Base-by-base conservation (phyloP, 140 eudicot species). In the Flaveria floridana region DNA sequence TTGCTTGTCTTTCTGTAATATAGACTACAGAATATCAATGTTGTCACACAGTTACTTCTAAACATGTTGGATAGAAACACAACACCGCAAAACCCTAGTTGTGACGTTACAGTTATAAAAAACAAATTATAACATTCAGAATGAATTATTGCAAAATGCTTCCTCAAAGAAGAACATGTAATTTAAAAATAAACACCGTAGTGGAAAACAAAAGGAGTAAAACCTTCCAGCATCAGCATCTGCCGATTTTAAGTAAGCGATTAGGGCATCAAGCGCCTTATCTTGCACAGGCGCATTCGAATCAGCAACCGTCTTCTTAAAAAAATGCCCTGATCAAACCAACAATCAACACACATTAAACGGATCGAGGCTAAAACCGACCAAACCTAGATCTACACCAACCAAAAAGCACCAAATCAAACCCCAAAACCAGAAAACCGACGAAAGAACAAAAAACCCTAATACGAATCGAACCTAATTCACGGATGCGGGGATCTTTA, bases 231-330 rank as follows among this genome's bases (percentile, higher is more conserved):
- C 92, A 80, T 95, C 97, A 41, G 97, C 92, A 83, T 95, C 99
- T 2, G 97, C 99, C 46, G 96, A 96, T 82, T 73, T 86, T 21
- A 90, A 81, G 75, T 69, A 95, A 8, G 92, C 90, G 84, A 95
- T 95, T 41, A 95, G 76, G 6, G 99, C 96, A 76, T 95, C 99
- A 10, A 95, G 87, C 7, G 99, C 99, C 89, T 95, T 95, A 83
- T 95, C 99, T 66, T 95, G 99, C 6, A 91, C 99, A 3, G 96
- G 95, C 19, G 97, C 97, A 83, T 95, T 95, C 26, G 97, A 84
- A 87, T 95, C 99, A 21, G 95, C 85, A 64, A 95, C 89, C 58
- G 96, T 39, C 89, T 95, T 91, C 82, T 77, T 87, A 82, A 95
- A 95, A 84, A 85, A 85, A 25, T 86, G 95, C 4, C 95, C 99